Evolutionary conservation across 768 basidiomycete species (phyloP), one percentile per base, ranked within the genome.

Genomic region (Lepiota brunneoincarnata): DNA sequence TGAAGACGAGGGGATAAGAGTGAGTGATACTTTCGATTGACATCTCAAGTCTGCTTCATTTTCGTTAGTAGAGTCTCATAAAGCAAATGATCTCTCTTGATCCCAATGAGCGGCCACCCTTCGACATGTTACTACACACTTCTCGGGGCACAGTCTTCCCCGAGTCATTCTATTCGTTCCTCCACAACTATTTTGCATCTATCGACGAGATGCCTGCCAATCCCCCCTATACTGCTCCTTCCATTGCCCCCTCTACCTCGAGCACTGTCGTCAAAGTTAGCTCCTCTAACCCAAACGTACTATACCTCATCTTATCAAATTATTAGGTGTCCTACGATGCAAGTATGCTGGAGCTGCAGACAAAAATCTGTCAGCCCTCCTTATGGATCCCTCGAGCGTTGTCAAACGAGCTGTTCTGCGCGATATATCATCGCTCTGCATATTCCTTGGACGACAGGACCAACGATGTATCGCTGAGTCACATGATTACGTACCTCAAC

Each of bases 391-490:
- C 0, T 92, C 91, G 0, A 86, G 89, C 55, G 82, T 90, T 31
- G 95, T 98, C 56, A 96, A 95, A 66, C 86, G 97, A 12, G 91
- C 95, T 1, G 84, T 95, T 12, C 72, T 98, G 18, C 84, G 87
- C 59, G 84, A 93, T 59, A 91, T 98, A 31, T 89, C 91, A 2
- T 82, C 87, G 0, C 75, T 98, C 31, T 98, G 97, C 66, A 85
- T 94, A 46, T 98, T 98, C 72, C 81, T 98, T 26, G 96, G 95
- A 4, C 72, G 94, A 20, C 89, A 93, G 86, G 66, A 96, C 97
- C 1, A 96, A 96, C 70, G 97, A 99, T 61, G 91, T 98, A 6
- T 72, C 98, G 6, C 72, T 99, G 39, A 95, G 93, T 51, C 88
- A 90, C 65, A 87, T 91, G 81, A 87, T 89, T 59, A 91, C 89